Base-by-base conservation (phyloP, 148 eudicot species). In the Heliosperma pusillum region DNA sequence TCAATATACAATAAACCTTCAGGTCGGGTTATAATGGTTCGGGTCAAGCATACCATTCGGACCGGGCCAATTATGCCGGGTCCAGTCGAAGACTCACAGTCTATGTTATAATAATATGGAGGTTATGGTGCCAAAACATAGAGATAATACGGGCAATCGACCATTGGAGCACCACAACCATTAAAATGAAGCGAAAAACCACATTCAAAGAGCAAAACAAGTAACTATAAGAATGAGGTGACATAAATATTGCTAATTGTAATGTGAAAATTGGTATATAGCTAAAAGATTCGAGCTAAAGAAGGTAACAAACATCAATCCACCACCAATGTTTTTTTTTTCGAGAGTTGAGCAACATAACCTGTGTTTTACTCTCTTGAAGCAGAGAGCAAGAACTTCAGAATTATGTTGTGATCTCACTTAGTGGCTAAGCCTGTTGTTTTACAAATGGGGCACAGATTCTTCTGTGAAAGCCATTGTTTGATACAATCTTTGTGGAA, bases 371-470 rank as follows among this genome's bases (percentile, higher is more conserved):
- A 36, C 59, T 67, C 68, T 61, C 78, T 25, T 70, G 67, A 17
- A 69, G n/a, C n/a, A n/a, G n/a, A 64, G 69, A 60, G 71, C 62
- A n/a, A 2, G 30, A 55, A 53, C 75, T 52, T 60, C 55, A 74
- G 42, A 69, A 9, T 21, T 52, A 53, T 36, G 42, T 36, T 30
- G n/a, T n/a, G 16, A 11, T 62, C 24, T 69, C 10, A 66, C 60
- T 66, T 72, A 50, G 81, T 82, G 10, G 75, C 75, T 59, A 93
- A 71, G 25, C 80, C 98, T 0, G 96, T 86, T 62, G 91, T 87
- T 84, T 95, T 95, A 84, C 98, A 95, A 78, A 95, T 92, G 36
- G 98, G 98, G 84, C 98, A 95, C 80, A 85, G 40, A 62, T 95
- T 95, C 83, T 94, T 94, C 74, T 86, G 97, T 61, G 79, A 73